phyloP scores from a whole-genome alignment of 2,329 filamentous ascomycete species.

The Zymoseptoria ardabiliae region DNA sequence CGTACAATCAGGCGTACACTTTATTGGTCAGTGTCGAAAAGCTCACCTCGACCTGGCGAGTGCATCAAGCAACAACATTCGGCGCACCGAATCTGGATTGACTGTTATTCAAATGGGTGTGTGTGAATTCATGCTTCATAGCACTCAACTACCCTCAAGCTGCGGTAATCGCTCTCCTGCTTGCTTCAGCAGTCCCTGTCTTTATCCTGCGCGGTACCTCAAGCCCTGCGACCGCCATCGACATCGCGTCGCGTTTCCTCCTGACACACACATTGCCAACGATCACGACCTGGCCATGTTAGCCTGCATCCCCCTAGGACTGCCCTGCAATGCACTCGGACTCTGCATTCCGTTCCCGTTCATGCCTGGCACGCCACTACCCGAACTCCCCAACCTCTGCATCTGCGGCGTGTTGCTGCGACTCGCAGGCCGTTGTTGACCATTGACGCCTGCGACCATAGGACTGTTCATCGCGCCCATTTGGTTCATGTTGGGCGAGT shows the following conservation, averaged over 20 bases:
- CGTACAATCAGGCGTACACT: no score
- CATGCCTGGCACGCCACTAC: constrained; percentile 19
- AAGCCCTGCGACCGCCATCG: not conserved
- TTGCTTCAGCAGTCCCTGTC: not conserved
- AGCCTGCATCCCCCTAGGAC: constrained; percentile 27
- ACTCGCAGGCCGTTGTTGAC: constrained; percentile 19
- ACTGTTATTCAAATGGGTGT: no score
- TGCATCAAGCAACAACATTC: no score
- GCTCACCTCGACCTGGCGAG: no score
- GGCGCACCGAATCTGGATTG: no score
- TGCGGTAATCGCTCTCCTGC: not conserved
- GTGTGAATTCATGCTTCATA: no score
- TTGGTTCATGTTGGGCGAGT: constrained; percentile 14
- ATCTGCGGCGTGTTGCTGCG: constrained; percentile 28
- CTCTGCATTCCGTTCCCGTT: constrained; percentile 24
- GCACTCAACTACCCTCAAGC: not conserved
- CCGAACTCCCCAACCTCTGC: constrained; percentile 26
- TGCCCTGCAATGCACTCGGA: constrained; percentile 25
- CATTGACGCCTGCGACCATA: constrained; percentile 5
- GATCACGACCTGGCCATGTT: constrained; percentile 24
- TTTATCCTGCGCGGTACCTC: not conserved
- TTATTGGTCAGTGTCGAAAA: no score
- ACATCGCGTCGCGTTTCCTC: not conserved
- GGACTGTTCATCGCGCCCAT: constrained; percentile 8
- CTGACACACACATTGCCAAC: no score